Evolutionary conservation across 116 monocot genomes (phyloP), one percentile per base, ranked within the genome.

Genomic region (Iris pallida): DNA sequence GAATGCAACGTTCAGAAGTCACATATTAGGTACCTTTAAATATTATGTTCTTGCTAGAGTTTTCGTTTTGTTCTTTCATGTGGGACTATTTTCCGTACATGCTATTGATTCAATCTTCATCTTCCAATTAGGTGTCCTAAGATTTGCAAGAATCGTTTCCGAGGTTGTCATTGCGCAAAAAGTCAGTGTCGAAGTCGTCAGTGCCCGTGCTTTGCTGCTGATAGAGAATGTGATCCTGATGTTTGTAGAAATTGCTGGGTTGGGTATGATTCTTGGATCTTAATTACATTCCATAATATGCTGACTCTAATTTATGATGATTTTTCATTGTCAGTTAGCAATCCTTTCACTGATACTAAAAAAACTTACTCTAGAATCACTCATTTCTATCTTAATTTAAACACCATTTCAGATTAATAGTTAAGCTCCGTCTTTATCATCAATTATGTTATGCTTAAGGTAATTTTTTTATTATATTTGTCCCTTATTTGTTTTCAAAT

Each of bases 211-310:
- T 96, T 96, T 87, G 96, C 96, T 82, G 92, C 96, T 71, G 92
- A 92, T 71, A 88, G 96, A 66, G 96, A 96, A 83, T 96, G 96
- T 56, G 96, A 96, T 65, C 92, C 96, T 64, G 96, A 96, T 75
- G 89, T 96, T 70, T 96, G 96, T 51, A 82, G 96, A 66, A 96
- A 96, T 77, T 96, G 96, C 66, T 96, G 96, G 96, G 89, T 96
- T 56, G 86, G 96, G 96, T 95, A 84, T 76, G 85, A 59, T 67
- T 53, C 54, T 54, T 14, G 8, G 9, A 47, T 16, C 46, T 47
- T 47, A 18, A 47, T 16, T 3, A 47, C 18, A 63, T 45, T n/a
- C 10, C 18, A 42, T 15, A 20, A 43, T 45, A 30, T 30, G 30
- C 30, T 30, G 30, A 30, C 30, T 30, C 30, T 30, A 30, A 30